Conservation (phyloP, 2,329 filamentous ascomycete genomes). For the Cadophora sp. region DNA sequence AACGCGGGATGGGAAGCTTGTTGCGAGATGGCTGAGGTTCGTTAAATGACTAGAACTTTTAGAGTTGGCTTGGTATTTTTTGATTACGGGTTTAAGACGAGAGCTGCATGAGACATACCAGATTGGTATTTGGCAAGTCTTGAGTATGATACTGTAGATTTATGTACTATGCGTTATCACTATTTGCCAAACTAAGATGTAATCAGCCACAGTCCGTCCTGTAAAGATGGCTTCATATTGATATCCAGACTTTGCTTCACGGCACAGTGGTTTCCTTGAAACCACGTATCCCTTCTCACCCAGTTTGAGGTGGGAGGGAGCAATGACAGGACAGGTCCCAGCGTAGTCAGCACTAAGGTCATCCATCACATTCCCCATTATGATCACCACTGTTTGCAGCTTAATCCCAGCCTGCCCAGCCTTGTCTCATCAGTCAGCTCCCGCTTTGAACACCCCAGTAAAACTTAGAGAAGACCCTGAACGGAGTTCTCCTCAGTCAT, state of each 20-base stretch:
- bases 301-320: no score
- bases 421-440: constrained; percentile 9
- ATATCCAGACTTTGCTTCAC: no score
- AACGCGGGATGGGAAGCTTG: background rate
- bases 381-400: constrained; percentile 2
- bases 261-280: no score
- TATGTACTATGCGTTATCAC: no score
- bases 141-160: no score
- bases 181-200: no score
- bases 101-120: background rate
- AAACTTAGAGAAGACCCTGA: background rate
- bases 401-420: constrained; percentile 1
- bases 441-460: constrained; percentile 1
- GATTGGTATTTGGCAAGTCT: background rate
- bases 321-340: background rate
- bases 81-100: background rate
- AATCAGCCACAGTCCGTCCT: no score
- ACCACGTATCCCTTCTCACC: background rate
- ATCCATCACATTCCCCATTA: background rate
- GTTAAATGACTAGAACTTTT: background rate
- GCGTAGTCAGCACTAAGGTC: background rate
- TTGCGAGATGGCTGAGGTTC: background rate
- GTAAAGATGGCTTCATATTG: no score
- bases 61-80: background rate
- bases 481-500: background rate